These are phyloP conservation scores for Lactarius hatsudake DNA, from an alignment of 768 basidiomycete species.

Conservation along the genomic window DNA sequence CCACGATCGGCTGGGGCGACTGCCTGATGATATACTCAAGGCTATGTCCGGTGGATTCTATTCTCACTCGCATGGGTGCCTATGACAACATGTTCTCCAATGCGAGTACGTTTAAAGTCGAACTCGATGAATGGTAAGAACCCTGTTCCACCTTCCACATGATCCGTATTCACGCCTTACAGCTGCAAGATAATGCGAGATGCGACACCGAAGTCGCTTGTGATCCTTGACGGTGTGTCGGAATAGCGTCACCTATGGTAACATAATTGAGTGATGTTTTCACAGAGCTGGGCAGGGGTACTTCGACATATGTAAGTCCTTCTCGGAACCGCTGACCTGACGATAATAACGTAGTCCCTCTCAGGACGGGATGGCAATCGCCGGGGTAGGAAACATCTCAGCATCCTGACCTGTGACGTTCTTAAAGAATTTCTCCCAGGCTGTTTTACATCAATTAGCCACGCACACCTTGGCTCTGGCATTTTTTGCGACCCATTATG, in stretches of 20 bases:
- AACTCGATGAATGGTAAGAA: slow-evolving; percentile 89
- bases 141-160: neutral
- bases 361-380: slow-evolving; percentile 98
- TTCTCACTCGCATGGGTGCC: slow-evolving; percentile 97
- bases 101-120: slow-evolving; percentile 96
- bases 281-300: slow-evolving; percentile 91
- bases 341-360: slow-evolving; percentile 13
- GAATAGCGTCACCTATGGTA: neutral
- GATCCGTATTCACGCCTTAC: neutral
- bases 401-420: neutral
- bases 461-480: slow-evolving; percentile 88
- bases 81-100: slow-evolving; percentile 97
- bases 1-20: slow-evolving; percentile 5
- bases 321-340: slow-evolving; percentile 2
- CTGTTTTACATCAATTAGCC: slow-evolving; percentile 91
- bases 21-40: slow-evolving; percentile 37
- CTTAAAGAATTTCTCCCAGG: slow-evolving; percentile 40
- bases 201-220: slow-evolving; percentile 89
- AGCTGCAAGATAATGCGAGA: slow-evolving; percentile 93
- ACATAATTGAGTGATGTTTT: neutral
- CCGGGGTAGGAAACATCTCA: slow-evolving; percentile 53
- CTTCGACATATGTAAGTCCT: slow-evolving; percentile 78
- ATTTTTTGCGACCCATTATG: slow-evolving; percentile 98
- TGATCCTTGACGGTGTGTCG: slow-evolving; percentile 85
- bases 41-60: slow-evolving; percentile 84